These are phyloP conservation scores for Leptodermis oblonga DNA, from an alignment of 257 asterid genomes.

Conservation along the genomic window DNA sequence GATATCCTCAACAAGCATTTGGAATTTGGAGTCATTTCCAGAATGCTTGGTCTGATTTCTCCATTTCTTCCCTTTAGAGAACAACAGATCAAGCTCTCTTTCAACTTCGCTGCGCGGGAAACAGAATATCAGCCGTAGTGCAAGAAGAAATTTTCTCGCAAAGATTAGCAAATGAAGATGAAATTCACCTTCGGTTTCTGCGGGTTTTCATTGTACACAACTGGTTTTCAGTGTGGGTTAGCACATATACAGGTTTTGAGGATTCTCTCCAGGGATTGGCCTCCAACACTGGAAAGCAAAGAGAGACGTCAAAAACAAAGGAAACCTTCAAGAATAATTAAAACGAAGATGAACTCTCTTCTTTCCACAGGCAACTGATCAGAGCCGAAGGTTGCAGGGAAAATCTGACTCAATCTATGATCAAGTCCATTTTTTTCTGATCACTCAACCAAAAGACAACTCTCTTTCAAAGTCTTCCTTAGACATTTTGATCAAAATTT, in stretches of 20 bases:
- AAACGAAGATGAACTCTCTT: neutral
- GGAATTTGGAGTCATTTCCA: constrained; percentile 54
- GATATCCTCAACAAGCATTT: constrained; percentile 91
- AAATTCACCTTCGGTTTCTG: constrained; percentile 63
- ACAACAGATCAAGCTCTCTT: constrained; percentile 74
- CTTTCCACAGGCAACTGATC: neutral
- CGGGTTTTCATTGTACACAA: constrained; percentile 92
- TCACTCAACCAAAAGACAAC: neutral
- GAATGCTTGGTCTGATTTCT: constrained; percentile 58
- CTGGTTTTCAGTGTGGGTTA: constrained; percentile 87
- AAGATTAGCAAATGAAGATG: constrained; percentile 11
- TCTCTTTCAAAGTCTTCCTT: neutral
- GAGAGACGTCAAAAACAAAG: constrained; percentile 7
- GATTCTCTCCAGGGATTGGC: constrained; percentile 92
- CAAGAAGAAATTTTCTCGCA: neutral
- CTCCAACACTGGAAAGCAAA: constrained; percentile 59
- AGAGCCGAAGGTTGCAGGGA: neutral
- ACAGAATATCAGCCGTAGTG: constrained; percentile 18
- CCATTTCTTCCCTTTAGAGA: constrained; percentile 62
- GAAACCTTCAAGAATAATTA: neutral
- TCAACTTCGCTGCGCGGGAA: constrained; percentile 72
- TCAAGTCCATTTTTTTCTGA: neutral
- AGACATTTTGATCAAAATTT: neutral
- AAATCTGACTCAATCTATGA: neutral
- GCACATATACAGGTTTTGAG: constrained; percentile 83